Evolutionary conservation across 352 stramenopile genomes (phyloP).

Genomic region (Globisporangium carolinianum): DNA sequence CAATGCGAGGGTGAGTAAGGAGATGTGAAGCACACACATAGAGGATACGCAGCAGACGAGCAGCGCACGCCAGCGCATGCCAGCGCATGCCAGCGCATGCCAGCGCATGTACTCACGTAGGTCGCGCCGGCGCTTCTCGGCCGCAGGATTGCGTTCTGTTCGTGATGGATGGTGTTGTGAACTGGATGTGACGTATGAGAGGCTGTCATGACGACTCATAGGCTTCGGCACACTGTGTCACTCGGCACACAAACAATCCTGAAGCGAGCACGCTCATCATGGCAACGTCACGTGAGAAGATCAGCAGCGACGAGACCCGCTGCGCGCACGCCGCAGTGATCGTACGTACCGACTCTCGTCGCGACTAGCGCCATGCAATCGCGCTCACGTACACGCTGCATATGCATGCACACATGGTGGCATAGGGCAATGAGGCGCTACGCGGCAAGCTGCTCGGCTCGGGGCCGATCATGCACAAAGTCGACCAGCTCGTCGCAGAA

Average conservation of each 20-base stretch:
- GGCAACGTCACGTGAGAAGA: constrained; percentile 6
- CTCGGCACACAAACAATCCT: too few relatives aligned
- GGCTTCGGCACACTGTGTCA: too few relatives aligned
- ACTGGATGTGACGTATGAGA: not conserved
- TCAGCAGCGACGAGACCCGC: constrained; percentile 21
- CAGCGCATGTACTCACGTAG: too few relatives aligned
- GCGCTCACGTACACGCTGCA: not conserved
- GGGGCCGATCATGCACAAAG: constrained; percentile 40
- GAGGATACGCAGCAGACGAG: not conserved
- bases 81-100: too few relatives aligned
- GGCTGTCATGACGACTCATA: not conserved
- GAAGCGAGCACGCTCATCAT: not conserved
- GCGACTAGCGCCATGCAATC: too few relatives aligned
- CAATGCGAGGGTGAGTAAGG: too few relatives aligned
- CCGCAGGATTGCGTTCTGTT: not conserved
- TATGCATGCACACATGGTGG: not conserved
- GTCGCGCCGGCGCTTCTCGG: not conserved
- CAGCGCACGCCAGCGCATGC: not conserved
- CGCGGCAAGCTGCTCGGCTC: constrained; percentile 41
- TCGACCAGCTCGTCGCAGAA: constrained; percentile 34
- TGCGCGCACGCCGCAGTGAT: constrained; percentile 21
- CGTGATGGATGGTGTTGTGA: too few relatives aligned
- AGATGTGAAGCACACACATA: too few relatives aligned
- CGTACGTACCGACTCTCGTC: constrained; percentile 3
- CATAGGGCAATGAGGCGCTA: constrained; percentile 36